phyloP scores from a whole-genome alignment of 2,329 filamentous ascomycete species.

The Pyricularia grisea region DNA sequence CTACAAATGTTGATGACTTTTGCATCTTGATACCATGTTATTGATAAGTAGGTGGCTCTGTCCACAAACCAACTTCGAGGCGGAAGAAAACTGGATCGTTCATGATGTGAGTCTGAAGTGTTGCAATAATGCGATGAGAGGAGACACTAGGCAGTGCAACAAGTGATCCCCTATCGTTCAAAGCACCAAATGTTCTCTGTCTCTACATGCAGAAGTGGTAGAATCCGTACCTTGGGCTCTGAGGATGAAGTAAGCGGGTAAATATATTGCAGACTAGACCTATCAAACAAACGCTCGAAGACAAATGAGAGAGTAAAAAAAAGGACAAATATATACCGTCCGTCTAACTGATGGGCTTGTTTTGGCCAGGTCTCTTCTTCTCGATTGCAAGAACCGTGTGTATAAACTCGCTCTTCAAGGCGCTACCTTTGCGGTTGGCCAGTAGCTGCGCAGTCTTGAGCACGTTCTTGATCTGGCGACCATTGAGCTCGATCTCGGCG shows the following conservation, averaged over 20 bases:
- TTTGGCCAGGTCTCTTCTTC: conserved; percentile 12
- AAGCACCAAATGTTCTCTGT: too few relatives aligned
- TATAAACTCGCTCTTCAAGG: conserved; percentile 19
- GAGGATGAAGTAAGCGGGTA: background rate
- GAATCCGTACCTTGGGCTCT: background rate
- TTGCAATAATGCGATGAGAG: too few relatives aligned
- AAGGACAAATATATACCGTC: background rate
- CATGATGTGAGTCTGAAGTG: too few relatives aligned
- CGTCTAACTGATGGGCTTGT: background rate
- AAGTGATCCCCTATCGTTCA: too few relatives aligned
- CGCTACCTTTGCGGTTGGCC: conserved; percentile 22
- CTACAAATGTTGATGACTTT: background rate
- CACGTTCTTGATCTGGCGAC: conserved; percentile 26
- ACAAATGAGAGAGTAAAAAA: background rate
- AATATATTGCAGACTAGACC: background rate
- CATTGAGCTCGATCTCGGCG: conserved; percentile 24
- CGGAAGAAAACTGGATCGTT: too few relatives aligned
- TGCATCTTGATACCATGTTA: background rate
- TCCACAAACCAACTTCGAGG: too few relatives aligned
- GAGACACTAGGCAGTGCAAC: too few relatives aligned
- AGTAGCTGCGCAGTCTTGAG: conserved; percentile 24
- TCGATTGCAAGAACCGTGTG: conserved; percentile 17
- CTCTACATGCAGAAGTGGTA: too few relatives aligned
- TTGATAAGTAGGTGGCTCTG: background rate
- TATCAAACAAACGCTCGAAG: background rate